A percentile compares a stretch with the other conserved stretches of the same genome.
Conservation (phyloP, 306 rosid genomes). For the Medicago lupulina region DNA sequence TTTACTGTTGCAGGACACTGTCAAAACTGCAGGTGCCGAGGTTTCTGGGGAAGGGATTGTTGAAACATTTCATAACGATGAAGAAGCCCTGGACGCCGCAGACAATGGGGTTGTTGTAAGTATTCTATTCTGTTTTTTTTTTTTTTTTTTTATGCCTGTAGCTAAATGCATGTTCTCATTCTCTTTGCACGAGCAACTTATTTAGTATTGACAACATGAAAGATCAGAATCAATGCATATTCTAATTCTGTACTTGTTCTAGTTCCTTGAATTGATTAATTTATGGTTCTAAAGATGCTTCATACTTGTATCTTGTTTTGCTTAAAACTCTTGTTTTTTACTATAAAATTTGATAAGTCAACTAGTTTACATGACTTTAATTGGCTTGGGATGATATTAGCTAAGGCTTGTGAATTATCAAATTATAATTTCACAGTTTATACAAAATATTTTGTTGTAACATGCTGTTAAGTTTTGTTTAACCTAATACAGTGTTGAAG, state of each 20-base stretch:
- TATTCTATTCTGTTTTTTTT: conserved; percentile 10
- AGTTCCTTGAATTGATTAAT: conserved; percentile 15
- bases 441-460: conserved; percentile 1
- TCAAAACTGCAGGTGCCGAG: conserved; percentile 57
- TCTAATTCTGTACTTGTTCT: conserved; percentile 14
- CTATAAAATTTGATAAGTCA: background rate
- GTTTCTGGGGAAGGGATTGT: conserved; percentile 70
- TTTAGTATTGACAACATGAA: conserved; percentile 6
- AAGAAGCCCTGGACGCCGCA: conserved; percentile 72
- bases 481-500: conserved; percentile 27
- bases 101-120: conserved; percentile 74
- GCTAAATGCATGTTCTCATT: background rate
- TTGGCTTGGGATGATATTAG: conserved; percentile 30
- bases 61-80: conserved; percentile 79
- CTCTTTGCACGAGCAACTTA: background rate
- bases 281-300: conserved; percentile 27
- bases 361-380: conserved; percentile 4
- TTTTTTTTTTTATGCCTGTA: background rate
- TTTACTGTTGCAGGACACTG: conserved; percentile 64
- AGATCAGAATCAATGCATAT: conserved; percentile 5
- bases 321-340: background rate
- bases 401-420: conserved; percentile 1
- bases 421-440: conserved; percentile 4
- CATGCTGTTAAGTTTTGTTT: background rate
- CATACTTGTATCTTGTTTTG: background rate